Evolutionary conservation across 1,284 basidiomycete genomes (phyloP).

Genomic region (Puccinia coronata): DNA sequence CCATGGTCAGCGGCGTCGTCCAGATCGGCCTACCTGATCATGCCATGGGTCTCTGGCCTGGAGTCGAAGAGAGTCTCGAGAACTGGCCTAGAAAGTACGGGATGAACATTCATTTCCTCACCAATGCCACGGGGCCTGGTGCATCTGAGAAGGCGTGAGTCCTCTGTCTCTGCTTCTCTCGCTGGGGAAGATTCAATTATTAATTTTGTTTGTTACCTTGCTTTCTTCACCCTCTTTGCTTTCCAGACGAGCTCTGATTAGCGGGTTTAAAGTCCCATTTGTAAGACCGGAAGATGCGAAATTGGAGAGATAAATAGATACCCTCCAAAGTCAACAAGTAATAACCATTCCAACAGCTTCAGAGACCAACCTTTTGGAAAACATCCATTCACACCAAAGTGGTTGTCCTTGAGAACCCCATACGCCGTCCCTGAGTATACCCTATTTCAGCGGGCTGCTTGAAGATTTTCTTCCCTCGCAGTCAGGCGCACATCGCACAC

Average conservation of each 20-base stretch:
- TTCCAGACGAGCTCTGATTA: conserved; percentile 68
- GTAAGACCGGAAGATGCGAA: conserved; percentile 49
- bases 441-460: too few relatives aligned
- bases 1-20: conserved; percentile 71
- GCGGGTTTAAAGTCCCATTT: conserved; percentile 87
- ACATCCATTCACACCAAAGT: too few relatives aligned
- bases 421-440: too few relatives aligned
- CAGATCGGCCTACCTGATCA: conserved; percentile 79
- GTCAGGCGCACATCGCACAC: too few relatives aligned
- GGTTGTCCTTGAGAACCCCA: too few relatives aligned
- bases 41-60: conserved; percentile 86
- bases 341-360: too few relatives aligned
- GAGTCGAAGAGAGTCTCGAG: conserved; percentile 84
- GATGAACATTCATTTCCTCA: conserved; percentile 88
- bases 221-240: too few relatives aligned
- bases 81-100: conserved; percentile 79
- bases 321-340: too few relatives aligned
- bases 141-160: conserved; percentile 75
- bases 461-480: too few relatives aligned
- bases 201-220: not conserved
- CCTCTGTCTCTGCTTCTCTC: not conserved
- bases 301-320: conserved; percentile 31
- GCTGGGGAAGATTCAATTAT: not conserved
- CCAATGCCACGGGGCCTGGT: conserved; percentile 76
- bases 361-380: too few relatives aligned